Percentiles rank a stretch among this genome's conserved stretches.
Evolutionary conservation across 2,329 filamentous ascomycete species (phyloP).

Genomic region (Sporothrix curviconia): DNA sequence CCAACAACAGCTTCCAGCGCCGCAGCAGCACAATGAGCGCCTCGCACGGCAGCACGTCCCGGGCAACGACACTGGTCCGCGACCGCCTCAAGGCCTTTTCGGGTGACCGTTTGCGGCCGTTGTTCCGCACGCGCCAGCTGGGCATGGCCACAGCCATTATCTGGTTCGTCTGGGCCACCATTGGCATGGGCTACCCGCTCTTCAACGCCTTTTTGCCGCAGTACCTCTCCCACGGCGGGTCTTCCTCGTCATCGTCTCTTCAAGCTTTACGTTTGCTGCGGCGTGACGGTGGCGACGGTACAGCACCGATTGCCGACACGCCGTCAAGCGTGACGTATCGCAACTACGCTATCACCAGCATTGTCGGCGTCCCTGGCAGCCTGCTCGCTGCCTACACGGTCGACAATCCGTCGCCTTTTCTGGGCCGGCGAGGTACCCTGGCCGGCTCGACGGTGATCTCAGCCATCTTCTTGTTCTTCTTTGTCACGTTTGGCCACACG

Average conservation of each 20-base stretch:
- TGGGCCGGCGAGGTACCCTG: constrained; percentile 67
- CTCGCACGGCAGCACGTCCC: background rate
- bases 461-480: constrained; percentile 63
- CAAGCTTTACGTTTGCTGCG: constrained; percentile 26
- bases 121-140: constrained; percentile 52
- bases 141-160: constrained; percentile 49
- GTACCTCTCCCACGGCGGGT: constrained; percentile 59
- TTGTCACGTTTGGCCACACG: constrained; percentile 52
- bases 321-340: constrained; percentile 55
- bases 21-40: background rate
- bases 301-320: constrained; percentile 26
- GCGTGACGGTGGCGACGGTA: constrained; percentile 20
- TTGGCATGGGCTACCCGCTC: constrained; percentile 80
- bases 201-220: constrained; percentile 90
- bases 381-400: constrained; percentile 68
- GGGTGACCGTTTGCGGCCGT: constrained; percentile 56
- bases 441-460: constrained; percentile 60
- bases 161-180: constrained; percentile 76
- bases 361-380: constrained; percentile 70
- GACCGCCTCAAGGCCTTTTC: constrained; percentile 62
- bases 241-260: constrained; percentile 23
- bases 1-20: constrained; percentile 9
- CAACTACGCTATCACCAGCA: constrained; percentile 74
- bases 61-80: constrained; percentile 39
- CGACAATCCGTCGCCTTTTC: constrained; percentile 53